Evolutionary conservation across 2,329 filamentous ascomycete species (phyloP), one percentile per base, ranked within the genome.

Genomic region (Aureobasidium sp.): DNA sequence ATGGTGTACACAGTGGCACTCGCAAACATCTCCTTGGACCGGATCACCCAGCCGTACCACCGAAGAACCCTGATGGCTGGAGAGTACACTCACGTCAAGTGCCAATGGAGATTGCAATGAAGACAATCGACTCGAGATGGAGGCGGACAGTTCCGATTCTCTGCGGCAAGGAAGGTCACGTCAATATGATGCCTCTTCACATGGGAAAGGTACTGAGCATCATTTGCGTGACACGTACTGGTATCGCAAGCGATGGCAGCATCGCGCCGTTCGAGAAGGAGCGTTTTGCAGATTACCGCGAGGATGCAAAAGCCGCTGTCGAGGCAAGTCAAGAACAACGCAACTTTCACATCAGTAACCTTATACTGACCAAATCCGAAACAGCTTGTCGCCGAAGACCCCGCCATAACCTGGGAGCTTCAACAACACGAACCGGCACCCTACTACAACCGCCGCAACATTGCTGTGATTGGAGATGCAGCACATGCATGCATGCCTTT

Each of bases 1-100:
- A 83, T 66, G 81, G 81, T 40, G 77, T 83, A 49, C 77, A 79
- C 64, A 81, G 78, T 21, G 70, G 73, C 2, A 74, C 79, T 25
- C 71, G 74, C 13, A 69, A 68, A 25, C 74, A 74, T n/a, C 77
- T 81, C 57, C 71, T 78, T 1, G 69, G 69, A 10, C 60, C 66
- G 23, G 65, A 69, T 53, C 69, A 71, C 49, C 69, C 69, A n/a
- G 68, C 69, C 3, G 67, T 67, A 2, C 61, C 61, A 8, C 67
- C 69, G 1, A 67, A 66, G 57, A 71, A 71, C 54, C 66, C 69
- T 47, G 68, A 70, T 33, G 67, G 68, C 46, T 70, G 69, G 67
- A 67, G 69, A 51, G 65, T 70, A 40, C 70, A 70, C 60, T 67
- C 68, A 10, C 66, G 68, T 10, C 67, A 70, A 65, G 62, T 71